Conservation (phyloP, 768 basidiomycete species). For the Pleurotus tuber-regium region DNA sequence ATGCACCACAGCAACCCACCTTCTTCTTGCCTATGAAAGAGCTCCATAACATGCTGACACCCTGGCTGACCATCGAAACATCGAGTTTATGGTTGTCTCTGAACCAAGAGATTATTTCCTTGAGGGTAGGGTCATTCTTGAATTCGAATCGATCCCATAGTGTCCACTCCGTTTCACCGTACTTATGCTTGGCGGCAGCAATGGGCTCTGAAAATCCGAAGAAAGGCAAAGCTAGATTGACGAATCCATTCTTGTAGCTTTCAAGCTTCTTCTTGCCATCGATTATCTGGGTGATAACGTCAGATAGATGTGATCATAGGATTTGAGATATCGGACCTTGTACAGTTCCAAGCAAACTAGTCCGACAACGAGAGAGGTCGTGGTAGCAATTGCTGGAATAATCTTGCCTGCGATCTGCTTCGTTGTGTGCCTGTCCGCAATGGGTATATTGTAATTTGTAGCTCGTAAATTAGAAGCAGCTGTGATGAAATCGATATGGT, state of each 20-base stretch:
- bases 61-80: constrained; percentile 94
- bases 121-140: constrained; percentile 81
- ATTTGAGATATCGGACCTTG: constrained; percentile 57
- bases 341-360: constrained; percentile 95
- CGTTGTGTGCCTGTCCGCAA: constrained; percentile 87
- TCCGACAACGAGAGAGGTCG: constrained; percentile 94
- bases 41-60: constrained; percentile 98
- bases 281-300: constrained; percentile 65
- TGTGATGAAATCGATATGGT: constrained; percentile 99
- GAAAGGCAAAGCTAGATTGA: constrained; percentile 97
- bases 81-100: constrained; percentile 80
- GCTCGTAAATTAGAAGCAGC: constrained; percentile 96
- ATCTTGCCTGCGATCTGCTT: constrained; percentile 99
- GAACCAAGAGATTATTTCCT: constrained; percentile 85
- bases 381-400: constrained; percentile 99
- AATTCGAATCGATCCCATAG: constrained; percentile 98
- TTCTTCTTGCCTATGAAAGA: constrained; percentile 92
- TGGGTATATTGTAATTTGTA: constrained; percentile 86
- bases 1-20: constrained; percentile 41
- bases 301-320: background rate
- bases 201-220: constrained; percentile 99
- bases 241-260: constrained; percentile 97
- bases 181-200: constrained; percentile 85
- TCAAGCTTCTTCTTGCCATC: constrained; percentile 94
- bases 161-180: constrained; percentile 88